Conservation (phyloP, 2,329 filamentous ascomycete species). For the Helicocarpus griseus region DNA sequence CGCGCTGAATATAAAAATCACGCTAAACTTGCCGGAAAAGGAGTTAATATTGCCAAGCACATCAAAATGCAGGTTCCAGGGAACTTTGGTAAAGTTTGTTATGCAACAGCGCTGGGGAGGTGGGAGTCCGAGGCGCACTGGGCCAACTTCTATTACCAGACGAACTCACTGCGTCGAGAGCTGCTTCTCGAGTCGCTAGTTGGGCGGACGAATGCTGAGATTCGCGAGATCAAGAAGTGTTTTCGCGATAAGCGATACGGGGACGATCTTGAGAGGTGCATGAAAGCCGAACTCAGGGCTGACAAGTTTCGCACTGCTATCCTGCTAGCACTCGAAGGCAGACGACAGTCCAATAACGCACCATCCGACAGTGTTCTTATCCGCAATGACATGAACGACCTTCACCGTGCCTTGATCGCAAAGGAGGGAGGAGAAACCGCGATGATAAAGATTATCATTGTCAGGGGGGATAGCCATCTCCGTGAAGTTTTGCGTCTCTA, state of each 20-base stretch:
- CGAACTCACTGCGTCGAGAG: slow-evolving; percentile 72
- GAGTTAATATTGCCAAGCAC: slow-evolving; percentile 43
- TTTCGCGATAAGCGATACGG: slow-evolving; percentile 89
- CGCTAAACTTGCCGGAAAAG: slow-evolving; percentile 53
- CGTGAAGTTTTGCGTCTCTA: slow-evolving; percentile 70
- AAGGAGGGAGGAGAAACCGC: slow-evolving; percentile 71
- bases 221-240: slow-evolving; percentile 71
- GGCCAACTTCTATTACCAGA: slow-evolving; percentile 97
- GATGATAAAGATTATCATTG: slow-evolving; percentile 77
- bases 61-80: slow-evolving; percentile 36
- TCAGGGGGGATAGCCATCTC: slow-evolving; percentile 71
- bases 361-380: slow-evolving; percentile 53
- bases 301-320: slow-evolving; percentile 94
- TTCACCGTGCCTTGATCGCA: slow-evolving; percentile 61
- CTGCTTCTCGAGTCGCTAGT: slow-evolving; percentile 88
- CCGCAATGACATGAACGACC: slow-evolving; percentile 60
- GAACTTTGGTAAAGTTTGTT: slow-evolving; percentile 81
- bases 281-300: slow-evolving; percentile 85
- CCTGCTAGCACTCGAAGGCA: slow-evolving; percentile 70
- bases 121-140: slow-evolving; percentile 96
- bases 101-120: slow-evolving; percentile 75
- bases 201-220: slow-evolving; percentile 81
- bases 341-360: slow-evolving; percentile 72
- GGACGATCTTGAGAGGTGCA: slow-evolving; percentile 71
- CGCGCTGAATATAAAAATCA: slow-evolving; percentile 84